A percentile compares a stretch with the other conserved stretches of the same genome.
Conservation (phyloP, 164 flowering plant genomes). For the Protea cynaroides region DNA sequence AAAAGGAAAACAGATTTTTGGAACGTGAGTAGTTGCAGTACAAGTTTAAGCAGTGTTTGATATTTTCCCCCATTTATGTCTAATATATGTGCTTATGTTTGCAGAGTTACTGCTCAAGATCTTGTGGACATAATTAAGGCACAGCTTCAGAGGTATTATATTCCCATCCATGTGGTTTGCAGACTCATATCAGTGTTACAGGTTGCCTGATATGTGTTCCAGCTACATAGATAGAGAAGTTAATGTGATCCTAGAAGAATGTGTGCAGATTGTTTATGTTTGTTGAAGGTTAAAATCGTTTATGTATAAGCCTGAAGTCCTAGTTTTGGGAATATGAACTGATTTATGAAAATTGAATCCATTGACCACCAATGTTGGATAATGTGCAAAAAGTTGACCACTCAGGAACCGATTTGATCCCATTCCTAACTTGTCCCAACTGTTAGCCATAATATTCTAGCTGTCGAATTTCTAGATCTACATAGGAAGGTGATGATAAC, state of each 20-base stretch:
- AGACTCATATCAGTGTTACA: not conserved
- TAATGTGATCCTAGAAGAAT: not conserved
- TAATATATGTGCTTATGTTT: slow-evolving; percentile 14
- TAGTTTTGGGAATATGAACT: not conserved
- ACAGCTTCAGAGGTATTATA: slow-evolving; percentile 73
- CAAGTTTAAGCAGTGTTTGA: not conserved
- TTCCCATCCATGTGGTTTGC: not conserved
- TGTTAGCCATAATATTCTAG: not conserved
- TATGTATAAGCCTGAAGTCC: not conserved
- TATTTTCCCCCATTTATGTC: slow-evolving; percentile 1
- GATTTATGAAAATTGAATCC: not conserved
- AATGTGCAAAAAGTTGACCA: not conserved
- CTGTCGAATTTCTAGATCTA: not conserved
- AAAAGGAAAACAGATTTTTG: slow-evolving; percentile 89
- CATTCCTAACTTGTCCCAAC: not conserved
- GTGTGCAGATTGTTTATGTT: not conserved
- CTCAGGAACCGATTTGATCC: not conserved
- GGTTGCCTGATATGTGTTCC: not conserved
- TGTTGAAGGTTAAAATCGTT: not conserved
- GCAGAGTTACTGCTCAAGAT: slow-evolving; percentile 88
- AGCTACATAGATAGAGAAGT: not conserved
- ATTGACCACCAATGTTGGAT: not conserved
- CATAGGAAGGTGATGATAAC: no score
- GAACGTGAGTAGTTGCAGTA: slow-evolving; percentile 47
- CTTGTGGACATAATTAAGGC: slow-evolving; percentile 94